These are phyloP conservation scores for Microdochium bolleyi DNA, from an alignment of 2,329 filamentous ascomycete species.

Conservation along the genomic window DNA sequence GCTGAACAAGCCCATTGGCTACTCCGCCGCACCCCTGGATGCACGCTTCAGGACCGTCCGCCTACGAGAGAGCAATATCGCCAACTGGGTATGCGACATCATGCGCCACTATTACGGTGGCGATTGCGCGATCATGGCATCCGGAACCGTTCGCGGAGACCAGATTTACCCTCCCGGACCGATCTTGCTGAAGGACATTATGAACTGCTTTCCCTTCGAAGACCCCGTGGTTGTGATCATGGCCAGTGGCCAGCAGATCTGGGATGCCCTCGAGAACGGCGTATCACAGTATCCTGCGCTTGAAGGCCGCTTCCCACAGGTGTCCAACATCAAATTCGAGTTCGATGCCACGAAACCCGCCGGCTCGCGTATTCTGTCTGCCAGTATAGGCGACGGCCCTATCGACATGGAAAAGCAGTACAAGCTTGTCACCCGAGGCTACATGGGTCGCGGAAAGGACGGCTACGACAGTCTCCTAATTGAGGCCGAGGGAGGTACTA, in stretches of 20 bases:
- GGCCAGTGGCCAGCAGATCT: slow-evolving; percentile 62
- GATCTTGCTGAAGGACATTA: slow-evolving; percentile 70
- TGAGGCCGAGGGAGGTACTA: slow-evolving; percentile 64
- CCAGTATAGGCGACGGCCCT: slow-evolving; percentile 51
- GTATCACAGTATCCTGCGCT: slow-evolving; percentile 74
- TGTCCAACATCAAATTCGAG: slow-evolving; percentile 71
- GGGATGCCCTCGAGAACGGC: slow-evolving; percentile 77
- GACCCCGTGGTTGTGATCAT: slow-evolving; percentile 77
- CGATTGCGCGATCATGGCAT: slow-evolving; percentile 78
- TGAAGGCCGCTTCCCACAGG: slow-evolving; percentile 79
- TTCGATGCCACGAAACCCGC: slow-evolving; percentile 58
- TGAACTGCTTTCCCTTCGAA: slow-evolving; percentile 87
- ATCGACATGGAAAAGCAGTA: slow-evolving; percentile 60
- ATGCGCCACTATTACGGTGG: slow-evolving; percentile 78
- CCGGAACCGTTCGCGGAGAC: slow-evolving; percentile 80
- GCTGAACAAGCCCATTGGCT: slow-evolving; percentile 75
- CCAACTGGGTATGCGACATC: slow-evolving; percentile 86
- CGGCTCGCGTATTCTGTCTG: slow-evolving; percentile 55
- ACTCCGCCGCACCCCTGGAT: slow-evolving; percentile 75
- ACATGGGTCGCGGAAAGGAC: slow-evolving; percentile 85
- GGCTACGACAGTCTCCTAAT: slow-evolving; percentile 74
- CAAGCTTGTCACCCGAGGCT: slow-evolving; percentile 70
- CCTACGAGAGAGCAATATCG: slow-evolving; percentile 70
- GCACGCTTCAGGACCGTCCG: slow-evolving; percentile 80
- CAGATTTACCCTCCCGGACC: slow-evolving; percentile 80